Evolutionary conservation across 2,329 filamentous ascomycete species (phyloP), one percentile per base, ranked within the genome.

Genomic region (Fusarium sp.): DNA sequence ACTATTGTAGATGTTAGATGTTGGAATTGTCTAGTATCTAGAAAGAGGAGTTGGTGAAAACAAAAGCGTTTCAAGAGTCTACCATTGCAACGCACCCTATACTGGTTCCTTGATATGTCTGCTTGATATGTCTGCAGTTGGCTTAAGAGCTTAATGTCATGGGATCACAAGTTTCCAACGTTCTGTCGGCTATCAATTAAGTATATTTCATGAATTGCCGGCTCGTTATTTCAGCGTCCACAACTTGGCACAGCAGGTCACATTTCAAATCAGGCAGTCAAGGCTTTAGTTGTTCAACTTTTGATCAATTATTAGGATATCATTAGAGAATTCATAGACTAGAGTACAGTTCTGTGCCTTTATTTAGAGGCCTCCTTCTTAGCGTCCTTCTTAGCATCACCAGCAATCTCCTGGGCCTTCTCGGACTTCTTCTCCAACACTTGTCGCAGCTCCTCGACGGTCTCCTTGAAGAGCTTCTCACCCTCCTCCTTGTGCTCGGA

Each of bases 401-500:
- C 82, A 5, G 81, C 80, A 71, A 91, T 83, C 69, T 91, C 85
- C 75, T 90, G 82, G 1, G 87, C 85, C 78, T 87, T 83, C 49
- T 84, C 76, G 0, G 82, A 81, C 80, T 87, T 86, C 76, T 87
- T 87, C 78, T 90, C 86, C 43, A 92, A 81, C 30, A 92, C 84
- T 77, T 89, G 83, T 76, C 85, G 84, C 48, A 93, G 81, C 77
- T 93, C 90, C 45, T 90, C 84, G 50, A 92, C 82, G 1, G 91
- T 90, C 76, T 91, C 89, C 79, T 89, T 89, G 53, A 92, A 78
- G 39, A 93, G 81, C 78, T 89, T 86, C 82, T 93, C 86, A 4
- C 90, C 90, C 77, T 93, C 90, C 7, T 89, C 84, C 51, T 87
- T 88, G 77, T 92, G 89, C 81, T 92, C 88, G 72, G 90, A 83